Evolutionary conservation across 208 protist genomes (phyloP).

Genomic region (Trypanosoma boissoni): DNA sequence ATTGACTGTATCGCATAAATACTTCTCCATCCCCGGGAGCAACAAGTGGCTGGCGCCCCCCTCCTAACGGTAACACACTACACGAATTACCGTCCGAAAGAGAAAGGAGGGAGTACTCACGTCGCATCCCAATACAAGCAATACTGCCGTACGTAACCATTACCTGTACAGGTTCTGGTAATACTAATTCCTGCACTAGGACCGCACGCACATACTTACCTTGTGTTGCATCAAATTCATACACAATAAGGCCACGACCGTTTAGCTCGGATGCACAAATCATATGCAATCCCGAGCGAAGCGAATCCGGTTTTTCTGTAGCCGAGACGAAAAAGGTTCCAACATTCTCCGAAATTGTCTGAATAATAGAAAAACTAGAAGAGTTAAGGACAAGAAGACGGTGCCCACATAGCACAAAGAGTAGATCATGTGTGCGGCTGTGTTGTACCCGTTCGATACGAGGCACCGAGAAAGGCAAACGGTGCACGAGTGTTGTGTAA

Average conservation of each 20-base stretch:
- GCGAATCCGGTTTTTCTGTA: slow-evolving; percentile 15
- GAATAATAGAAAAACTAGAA: slow-evolving; percentile 18
- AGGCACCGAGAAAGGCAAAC: slow-evolving; percentile 9
- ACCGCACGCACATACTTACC: slow-evolving; percentile 17
- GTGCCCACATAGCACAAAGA: slow-evolving; percentile 62
- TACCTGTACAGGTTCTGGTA: slow-evolving; percentile 50
- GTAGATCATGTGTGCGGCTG: slow-evolving; percentile 53
- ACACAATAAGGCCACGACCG: slow-evolving; percentile 30
- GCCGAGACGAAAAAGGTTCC: slow-evolving; percentile 42
- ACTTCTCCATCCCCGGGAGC: slow-evolving; percentile 37
- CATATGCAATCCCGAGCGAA: slow-evolving; percentile 23
- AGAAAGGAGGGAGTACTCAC: slow-evolving; percentile 59
- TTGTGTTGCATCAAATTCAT: slow-evolving; percentile 33
- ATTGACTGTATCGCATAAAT: slow-evolving; percentile 37
- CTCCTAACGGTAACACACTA: slow-evolving; percentile 45
- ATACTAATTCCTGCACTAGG: slow-evolving; percentile 33
- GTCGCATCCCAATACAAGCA: slow-evolving; percentile 67
- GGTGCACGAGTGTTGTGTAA: slow-evolving; percentile 38
- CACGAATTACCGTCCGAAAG: slow-evolving; percentile 50
- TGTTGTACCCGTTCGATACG: slow-evolving; percentile 58
- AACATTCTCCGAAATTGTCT: slow-evolving; percentile 25
- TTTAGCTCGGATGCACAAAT: slow-evolving; percentile 35
- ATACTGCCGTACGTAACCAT: slow-evolving; percentile 39
- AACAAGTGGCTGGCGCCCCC: slow-evolving; percentile 19
- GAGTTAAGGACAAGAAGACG: slow-evolving; percentile 35